Conservation (phyloP, 2,329 filamentous ascomycete species). For the Hymenoscyphus scutula region DNA sequence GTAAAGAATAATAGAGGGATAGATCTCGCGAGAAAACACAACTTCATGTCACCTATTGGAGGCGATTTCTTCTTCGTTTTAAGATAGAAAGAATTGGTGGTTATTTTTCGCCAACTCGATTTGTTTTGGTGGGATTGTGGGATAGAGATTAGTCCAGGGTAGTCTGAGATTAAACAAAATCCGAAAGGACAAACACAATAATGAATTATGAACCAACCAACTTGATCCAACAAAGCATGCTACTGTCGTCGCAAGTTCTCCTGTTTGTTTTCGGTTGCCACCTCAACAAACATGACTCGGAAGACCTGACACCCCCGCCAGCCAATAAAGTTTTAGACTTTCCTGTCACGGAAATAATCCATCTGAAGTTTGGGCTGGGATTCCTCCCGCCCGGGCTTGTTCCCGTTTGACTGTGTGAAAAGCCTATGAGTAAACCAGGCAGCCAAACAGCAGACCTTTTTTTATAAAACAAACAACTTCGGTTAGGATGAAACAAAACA, state of each 20-base stretch:
- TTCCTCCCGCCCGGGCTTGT: background rate
- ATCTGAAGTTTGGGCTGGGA: background rate
- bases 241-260: too few species aligned
- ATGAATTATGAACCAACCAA: too few species aligned
- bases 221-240: too few species aligned
- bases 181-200: too few species aligned
- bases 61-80: background rate
- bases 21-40: background rate
- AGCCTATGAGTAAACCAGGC: background rate
- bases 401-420: background rate
- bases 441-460: background rate
- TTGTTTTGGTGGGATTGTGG: background rate
- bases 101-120: background rate
- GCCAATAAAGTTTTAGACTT: background rate
- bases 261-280: too few species aligned
- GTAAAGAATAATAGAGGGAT: slow-evolving; percentile 41
- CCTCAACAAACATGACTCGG: background rate
- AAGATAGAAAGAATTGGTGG: background rate
- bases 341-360: background rate
- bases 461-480: too few species aligned
- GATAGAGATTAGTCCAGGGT: too few species aligned
- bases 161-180: too few species aligned
- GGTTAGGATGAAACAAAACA: too few species aligned
- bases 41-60: background rate
- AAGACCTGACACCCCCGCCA: background rate